Evolutionary conservation across 73 alveolate genomes (phyloP).

Genomic region (Paramecium biaurelia): DNA sequence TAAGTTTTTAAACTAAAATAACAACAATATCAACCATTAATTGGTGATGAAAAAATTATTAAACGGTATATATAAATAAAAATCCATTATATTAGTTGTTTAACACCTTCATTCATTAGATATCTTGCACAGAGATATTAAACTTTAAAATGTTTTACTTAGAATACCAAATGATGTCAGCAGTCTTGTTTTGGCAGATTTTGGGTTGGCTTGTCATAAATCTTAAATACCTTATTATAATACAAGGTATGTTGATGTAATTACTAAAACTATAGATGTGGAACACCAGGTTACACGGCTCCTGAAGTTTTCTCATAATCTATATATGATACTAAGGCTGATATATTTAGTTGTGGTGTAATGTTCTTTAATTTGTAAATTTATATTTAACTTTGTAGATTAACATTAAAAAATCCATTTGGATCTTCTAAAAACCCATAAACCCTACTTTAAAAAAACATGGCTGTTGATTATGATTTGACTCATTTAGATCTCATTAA

Average conservation of each 20-base stretch:
- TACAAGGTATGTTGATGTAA: neutral
- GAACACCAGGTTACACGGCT: slow-evolving; percentile 86
- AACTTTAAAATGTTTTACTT: neutral
- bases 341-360: slow-evolving; percentile 79
- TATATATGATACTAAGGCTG: slow-evolving; percentile 69
- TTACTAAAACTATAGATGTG: slow-evolving; percentile 54
- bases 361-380: slow-evolving; percentile 65
- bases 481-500: neutral
- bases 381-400: neutral
- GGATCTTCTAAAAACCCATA: slow-evolving; percentile 21
- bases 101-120: neutral
- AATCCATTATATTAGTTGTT: neutral
- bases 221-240: neutral
- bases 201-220: slow-evolving; percentile 28
- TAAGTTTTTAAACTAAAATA: neutral
- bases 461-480: neutral
- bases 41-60: neutral
- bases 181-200: neutral
- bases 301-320: slow-evolving; percentile 77
- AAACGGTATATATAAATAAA: neutral
- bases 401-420: slow-evolving; percentile 25
- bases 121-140: neutral
- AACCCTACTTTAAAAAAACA: neutral
- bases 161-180: neutral
- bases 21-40: neutral